phyloP scores from a whole-genome alignment of 768 basidiomycete species.

The Psilocybe cubensis region DNA sequence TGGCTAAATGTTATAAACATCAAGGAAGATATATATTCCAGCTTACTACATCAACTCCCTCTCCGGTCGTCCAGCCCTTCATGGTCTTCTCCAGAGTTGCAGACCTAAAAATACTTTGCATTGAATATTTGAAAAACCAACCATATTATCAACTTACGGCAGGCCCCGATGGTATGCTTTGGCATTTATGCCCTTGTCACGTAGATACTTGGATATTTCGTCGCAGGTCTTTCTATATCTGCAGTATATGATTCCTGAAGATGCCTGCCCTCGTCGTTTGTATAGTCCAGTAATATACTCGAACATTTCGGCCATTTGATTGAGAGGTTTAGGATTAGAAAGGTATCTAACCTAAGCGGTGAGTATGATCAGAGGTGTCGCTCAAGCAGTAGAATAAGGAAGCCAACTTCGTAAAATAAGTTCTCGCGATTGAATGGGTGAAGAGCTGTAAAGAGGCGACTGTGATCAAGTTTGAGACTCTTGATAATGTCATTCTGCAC shows the following conservation, averaged over 20 bases:
- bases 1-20: slow-evolving; percentile 21
- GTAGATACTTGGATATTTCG: slow-evolving; percentile 64
- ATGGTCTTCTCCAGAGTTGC: slow-evolving; percentile 61
- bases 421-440: slow-evolving; percentile 85
- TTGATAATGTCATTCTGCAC: slow-evolving; percentile 76
- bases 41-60: slow-evolving; percentile 65
- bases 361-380: not conserved
- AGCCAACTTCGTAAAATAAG: slow-evolving; percentile 75
- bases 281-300: slow-evolving; percentile 71
- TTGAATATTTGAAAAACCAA: not conserved
- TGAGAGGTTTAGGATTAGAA: slow-evolving; percentile 48
- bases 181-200: slow-evolving; percentile 66
- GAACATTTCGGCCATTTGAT: slow-evolving; percentile 66
- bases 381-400: not conserved
- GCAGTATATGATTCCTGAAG: slow-evolving; percentile 81
- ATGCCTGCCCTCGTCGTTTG: slow-evolving; percentile 56
- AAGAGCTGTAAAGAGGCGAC: slow-evolving; percentile 61
- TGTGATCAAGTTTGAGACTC: slow-evolving; percentile 61
- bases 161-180: slow-evolving; percentile 79
- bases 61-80: slow-evolving; percentile 55
- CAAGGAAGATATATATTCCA: not conserved
- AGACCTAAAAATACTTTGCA: slow-evolving; percentile 34
- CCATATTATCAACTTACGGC: slow-evolving; percentile 36
- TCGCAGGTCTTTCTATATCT: slow-evolving; percentile 70
- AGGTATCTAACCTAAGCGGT: slow-evolving; percentile 62